Evolutionary conservation across 2,329 filamentous ascomycete species (phyloP).

Genomic region (Neopestalotiopsis rosae): DNA sequence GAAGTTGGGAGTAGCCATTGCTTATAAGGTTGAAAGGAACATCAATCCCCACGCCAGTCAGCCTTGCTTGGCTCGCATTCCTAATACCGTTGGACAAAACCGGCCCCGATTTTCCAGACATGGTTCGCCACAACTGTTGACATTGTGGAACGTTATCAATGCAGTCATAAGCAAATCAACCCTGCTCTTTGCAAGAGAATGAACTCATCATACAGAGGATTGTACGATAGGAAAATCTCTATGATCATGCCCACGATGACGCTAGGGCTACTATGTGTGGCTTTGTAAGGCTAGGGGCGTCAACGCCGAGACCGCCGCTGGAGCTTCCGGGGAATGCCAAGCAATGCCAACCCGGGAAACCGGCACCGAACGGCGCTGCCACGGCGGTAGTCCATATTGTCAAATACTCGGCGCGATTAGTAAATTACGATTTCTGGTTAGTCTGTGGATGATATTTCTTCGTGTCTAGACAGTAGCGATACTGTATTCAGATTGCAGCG

Average conservation of each 20-base stretch:
- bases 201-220: background rate
- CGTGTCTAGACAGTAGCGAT: background rate
- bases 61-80: too few relatives aligned
- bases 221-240: background rate
- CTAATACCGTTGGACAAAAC: too few relatives aligned
- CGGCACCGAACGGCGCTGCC: background rate
- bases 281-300: background rate
- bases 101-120: too few relatives aligned
- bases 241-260: background rate
- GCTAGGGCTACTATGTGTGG: too few relatives aligned
- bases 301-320: background rate
- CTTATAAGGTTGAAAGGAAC: background rate
- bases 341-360: background rate
- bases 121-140: too few relatives aligned
- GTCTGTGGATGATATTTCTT: background rate
- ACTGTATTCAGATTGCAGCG: background rate
- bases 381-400: background rate
- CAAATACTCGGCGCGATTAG: background rate
- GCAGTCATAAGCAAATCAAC: too few relatives aligned
- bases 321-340: background rate
- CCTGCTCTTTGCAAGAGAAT: too few relatives aligned
- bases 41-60: too few relatives aligned
- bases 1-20: background rate
- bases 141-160: too few relatives aligned
- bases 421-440: background rate